Base-by-base conservation (phyloP, 1,284 basidiomycete genomes). In the Heliocybe sulcata region DNA sequence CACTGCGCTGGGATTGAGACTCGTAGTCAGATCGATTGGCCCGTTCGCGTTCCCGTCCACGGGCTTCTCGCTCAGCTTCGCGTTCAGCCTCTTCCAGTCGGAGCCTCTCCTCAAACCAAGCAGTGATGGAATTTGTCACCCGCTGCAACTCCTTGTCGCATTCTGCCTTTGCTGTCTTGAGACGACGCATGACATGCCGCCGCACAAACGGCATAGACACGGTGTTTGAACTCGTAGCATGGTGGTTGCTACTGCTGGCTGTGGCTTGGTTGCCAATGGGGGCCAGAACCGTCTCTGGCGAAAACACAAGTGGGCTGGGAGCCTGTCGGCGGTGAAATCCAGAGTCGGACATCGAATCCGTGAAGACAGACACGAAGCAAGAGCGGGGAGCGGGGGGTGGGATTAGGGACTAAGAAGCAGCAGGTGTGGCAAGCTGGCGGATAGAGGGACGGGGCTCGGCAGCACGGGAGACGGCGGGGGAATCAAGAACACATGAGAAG, bases 111-210 rank as follows among this genome's bases (percentile, higher is more conserved):
- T 99, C 96, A 62, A 98, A 97, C 72, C 93, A 98, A 27, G 83
- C 73, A 58, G 95, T 96, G 75, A 99, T 94, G 56, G 87, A 91
- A 67, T 91, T 87, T 54, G 96, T 91, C 64, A 98, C 91, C 63
- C 92, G 87, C 65, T 88, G 85, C 11, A 99, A 81, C 66, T 97
- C 94, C 72, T 90, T 90, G 80, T 99, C 94, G 75, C 96, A 99
- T 61, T 92, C 90, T 54, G 90, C 85, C 76, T 99, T 99, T 56
- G 96, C 94, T 1, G 88, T 88, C 69, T 90, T 90, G 68, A 98
- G 85, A 55, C 96, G 88, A 63, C 94, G 85, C 50, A 91, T 92
- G 64, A 98, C 92, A 74, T 98, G 95, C 57, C 93, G 84, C 55
- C 92, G 81, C 58, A 98, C 94, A 64, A 94, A 96, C 47, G 91